phyloP scores from a whole-genome alignment of 345 rosid species.

The Physaria fendleri region DNA sequence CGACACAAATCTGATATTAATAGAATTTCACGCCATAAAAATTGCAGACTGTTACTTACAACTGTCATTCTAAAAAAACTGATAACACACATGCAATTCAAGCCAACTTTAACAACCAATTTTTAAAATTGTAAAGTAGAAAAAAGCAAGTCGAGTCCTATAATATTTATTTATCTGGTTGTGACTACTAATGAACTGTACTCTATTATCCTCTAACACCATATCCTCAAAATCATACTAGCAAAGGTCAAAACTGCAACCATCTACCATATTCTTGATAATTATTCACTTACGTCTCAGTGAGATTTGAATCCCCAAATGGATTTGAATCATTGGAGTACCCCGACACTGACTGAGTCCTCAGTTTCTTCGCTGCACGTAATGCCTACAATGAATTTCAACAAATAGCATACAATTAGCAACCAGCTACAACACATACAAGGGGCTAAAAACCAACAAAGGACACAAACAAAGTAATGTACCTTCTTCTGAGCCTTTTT shows the following conservation, averaged over 20 bases:
- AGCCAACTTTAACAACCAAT: background rate
- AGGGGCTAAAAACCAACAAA: background rate
- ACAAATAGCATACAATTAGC: constrained; percentile 8
- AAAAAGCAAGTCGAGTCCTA: background rate
- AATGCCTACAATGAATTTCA: constrained; percentile 42
- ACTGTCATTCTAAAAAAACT: background rate
- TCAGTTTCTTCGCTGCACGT: constrained; percentile 74
- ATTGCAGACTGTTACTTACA: background rate
- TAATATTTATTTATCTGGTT: background rate
- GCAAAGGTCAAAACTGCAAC: background rate
- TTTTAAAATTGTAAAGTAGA: background rate
- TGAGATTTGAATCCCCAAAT: constrained; percentile 92
- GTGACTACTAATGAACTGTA: background rate
- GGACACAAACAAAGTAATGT: background rate
- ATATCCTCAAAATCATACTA: background rate
- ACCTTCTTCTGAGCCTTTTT: constrained; percentile 84
- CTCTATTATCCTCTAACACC: background rate
- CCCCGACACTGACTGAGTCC: constrained; percentile 63
- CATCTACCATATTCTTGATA: background rate
- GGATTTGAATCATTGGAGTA: constrained; percentile 95
- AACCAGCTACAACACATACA: constrained; percentile 1
- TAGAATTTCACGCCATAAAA: background rate
- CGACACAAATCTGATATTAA: constrained; percentile 71
- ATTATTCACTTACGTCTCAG: constrained; percentile 54
- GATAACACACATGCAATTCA: background rate